These are phyloP conservation scores for Neurospora sp. DNA, from an alignment of 495 filamentous ascomycete species.

Conservation along the genomic window DNA sequence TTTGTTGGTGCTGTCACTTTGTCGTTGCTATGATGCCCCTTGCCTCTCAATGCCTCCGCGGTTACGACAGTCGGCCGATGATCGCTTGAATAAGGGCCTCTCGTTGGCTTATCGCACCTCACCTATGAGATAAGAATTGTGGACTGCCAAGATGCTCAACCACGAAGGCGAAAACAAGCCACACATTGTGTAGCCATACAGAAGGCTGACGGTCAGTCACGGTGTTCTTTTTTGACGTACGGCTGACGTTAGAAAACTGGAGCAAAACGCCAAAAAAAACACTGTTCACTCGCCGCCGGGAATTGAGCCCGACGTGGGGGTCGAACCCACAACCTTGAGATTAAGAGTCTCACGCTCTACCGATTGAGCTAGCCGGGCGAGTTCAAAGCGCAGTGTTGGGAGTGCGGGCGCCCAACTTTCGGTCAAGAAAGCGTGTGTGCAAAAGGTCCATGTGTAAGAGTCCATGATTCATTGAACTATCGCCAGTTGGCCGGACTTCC, in stretches of 20 bases:
- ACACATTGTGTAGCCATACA: not conserved
- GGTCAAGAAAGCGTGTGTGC: not conserved
- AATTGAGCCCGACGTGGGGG: not conserved
- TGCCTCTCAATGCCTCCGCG: not conserved
- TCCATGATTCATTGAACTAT: not conserved
- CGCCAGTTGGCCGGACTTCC: not conserved
- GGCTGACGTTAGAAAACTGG: not conserved
- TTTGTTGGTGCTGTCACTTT: not conserved
- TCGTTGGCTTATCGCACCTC: not conserved
- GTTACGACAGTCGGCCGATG: not conserved
- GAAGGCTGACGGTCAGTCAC: not conserved
- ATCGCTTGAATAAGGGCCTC: not conserved
- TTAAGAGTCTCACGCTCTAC: constrained; percentile 66
- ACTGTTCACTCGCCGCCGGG: not conserved
- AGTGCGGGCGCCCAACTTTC: not conserved
- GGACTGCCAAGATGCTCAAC: not conserved
- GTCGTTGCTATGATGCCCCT: not conserved
- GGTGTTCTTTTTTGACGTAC: not conserved
- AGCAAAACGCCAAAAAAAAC: not conserved
- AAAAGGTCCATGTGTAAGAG: not conserved
- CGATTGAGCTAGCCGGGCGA: constrained; percentile 53
- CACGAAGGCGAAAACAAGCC: not conserved
- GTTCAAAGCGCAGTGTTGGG: not conserved
- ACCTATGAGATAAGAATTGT: not conserved
- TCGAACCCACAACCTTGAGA: not conserved